Evolutionary conservation across 2,329 filamentous ascomycete genomes (phyloP).

Genomic region (Escovopsis weberi): DNA sequence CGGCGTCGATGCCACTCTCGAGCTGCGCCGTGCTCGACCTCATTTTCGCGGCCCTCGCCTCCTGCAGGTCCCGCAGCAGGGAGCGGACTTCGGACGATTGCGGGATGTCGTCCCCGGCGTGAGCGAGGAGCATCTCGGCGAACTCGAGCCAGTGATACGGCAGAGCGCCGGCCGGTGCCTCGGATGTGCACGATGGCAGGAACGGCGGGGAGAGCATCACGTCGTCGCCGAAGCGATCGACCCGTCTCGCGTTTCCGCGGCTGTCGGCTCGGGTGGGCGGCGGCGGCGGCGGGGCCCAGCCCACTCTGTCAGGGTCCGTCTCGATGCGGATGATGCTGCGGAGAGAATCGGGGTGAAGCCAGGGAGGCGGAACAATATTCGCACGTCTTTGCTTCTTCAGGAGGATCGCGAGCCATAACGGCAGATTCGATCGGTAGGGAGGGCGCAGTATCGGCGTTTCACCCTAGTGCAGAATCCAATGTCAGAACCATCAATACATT

Average conservation of each 20-base stretch:
- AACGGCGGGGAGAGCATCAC: constrained; percentile 55
- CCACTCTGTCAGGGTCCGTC: constrained; percentile 52
- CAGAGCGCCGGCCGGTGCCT: constrained; percentile 52
- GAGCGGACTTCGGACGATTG: constrained; percentile 60
- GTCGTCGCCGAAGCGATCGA: constrained; percentile 16
- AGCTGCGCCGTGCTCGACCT: constrained; percentile 57
- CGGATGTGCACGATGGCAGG: constrained; percentile 56
- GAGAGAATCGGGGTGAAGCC: constrained; percentile 68
- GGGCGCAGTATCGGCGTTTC: constrained; percentile 62
- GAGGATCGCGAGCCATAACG: constrained; percentile 88
- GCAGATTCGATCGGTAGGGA: constrained; percentile 63
- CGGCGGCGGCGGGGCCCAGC: constrained; percentile 66
- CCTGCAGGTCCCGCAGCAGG: constrained; percentile 65
- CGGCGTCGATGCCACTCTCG: constrained; percentile 57
- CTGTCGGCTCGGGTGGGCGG: constrained; percentile 40
- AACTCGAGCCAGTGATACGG: constrained; percentile 96
- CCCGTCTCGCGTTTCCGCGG: constrained; percentile 26
- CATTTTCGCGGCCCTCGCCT: constrained; percentile 84
- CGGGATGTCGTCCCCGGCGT: constrained; percentile 68
- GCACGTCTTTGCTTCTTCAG: constrained; percentile 88
- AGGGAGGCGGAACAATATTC: constrained; percentile 82
- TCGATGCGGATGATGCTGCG: constrained; percentile 68
- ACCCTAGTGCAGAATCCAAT: constrained; percentile 42
- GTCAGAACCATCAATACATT: not conserved
- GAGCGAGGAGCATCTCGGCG: constrained; percentile 71